Evolutionary conservation across 495 filamentous ascomycete genomes (phyloP).

Genomic region (Poronia punctata): DNA sequence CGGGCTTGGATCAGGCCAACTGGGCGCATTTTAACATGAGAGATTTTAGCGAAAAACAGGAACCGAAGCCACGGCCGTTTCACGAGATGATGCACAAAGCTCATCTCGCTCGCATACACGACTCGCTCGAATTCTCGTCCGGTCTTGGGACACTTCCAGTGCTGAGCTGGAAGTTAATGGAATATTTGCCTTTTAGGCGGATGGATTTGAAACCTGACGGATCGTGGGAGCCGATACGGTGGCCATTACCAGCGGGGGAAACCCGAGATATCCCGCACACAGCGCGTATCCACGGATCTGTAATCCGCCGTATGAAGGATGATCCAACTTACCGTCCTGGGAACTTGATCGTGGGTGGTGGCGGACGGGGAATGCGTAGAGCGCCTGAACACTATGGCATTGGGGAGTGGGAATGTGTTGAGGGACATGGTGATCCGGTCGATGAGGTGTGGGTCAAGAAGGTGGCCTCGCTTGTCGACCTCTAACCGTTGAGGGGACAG

Average conservation of each 20-base stretch:
- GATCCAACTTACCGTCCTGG: slow-evolving; percentile 65
- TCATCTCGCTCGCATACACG: slow-evolving; percentile 61
- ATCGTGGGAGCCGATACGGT: slow-evolving; percentile 73
- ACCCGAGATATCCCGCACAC: slow-evolving; percentile 70
- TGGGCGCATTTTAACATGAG: slow-evolving; percentile 15
- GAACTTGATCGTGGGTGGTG: slow-evolving; percentile 75
- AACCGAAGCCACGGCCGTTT: slow-evolving; percentile 29
- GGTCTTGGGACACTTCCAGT: slow-evolving; percentile 54
- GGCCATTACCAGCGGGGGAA: slow-evolving; percentile 75
- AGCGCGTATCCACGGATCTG: slow-evolving; percentile 65
- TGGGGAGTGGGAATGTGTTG: slow-evolving; percentile 65
- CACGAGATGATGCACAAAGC: slow-evolving; percentile 50
- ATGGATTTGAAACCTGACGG: slow-evolving; percentile 73
- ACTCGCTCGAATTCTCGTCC: slow-evolving; percentile 62
- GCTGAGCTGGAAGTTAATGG: slow-evolving; percentile 74
- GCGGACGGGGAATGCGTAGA: slow-evolving; percentile 54
- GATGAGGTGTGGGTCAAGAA: slow-evolving; percentile 54
- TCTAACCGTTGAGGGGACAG: not conserved
- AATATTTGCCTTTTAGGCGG: slow-evolving; percentile 75
- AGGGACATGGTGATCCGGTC: slow-evolving; percentile 56
- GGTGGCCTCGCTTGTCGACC: not conserved
- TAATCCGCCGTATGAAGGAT: slow-evolving; percentile 63
- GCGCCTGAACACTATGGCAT: slow-evolving; percentile 59
- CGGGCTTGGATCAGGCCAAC: not conserved
- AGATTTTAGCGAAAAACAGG: slow-evolving; percentile 11